A percentile compares a stretch with the other conserved stretches of the same genome.
phyloP scores from a whole-genome alignment of 768 basidiomycete species.

The Kwoniella sp. region DNA sequence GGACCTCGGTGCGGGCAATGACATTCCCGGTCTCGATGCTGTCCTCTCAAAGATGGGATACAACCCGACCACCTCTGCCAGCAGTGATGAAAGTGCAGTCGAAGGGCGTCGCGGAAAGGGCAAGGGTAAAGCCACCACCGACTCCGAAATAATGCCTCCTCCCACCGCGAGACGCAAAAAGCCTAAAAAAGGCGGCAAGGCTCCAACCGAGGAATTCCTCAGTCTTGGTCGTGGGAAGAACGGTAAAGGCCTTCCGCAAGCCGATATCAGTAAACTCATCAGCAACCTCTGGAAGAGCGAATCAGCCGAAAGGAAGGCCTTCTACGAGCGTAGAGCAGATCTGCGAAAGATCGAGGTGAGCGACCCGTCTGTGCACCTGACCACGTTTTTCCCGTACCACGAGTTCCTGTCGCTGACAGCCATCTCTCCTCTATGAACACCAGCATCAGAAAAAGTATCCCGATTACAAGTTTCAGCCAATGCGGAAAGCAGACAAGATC shows the following conservation, averaged over 20 bases:
- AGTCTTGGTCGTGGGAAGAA: constrained; percentile 38
- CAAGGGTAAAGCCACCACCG: constrained; percentile 4
- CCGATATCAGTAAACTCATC: constrained; percentile 67
- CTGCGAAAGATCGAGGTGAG: constrained; percentile 55
- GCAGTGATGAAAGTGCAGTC: constrained; percentile 18
- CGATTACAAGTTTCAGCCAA: constrained; percentile 54
- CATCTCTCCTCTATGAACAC: background rate
- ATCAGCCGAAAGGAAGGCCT: constrained; percentile 58
- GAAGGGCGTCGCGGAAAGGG: constrained; percentile 14
- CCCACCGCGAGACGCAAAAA: constrained; percentile 32
- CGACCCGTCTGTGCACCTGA: constrained; percentile 4
- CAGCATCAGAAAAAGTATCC: constrained; percentile 51
- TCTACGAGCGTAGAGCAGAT: constrained; percentile 51
- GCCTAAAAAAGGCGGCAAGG: constrained; percentile 37
- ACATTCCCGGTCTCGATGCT: constrained; percentile 37
- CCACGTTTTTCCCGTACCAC: background rate
- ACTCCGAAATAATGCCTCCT: constrained; percentile 49
- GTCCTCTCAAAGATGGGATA: constrained; percentile 30
- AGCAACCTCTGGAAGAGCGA: constrained; percentile 68
- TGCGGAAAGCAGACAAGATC: constrained; percentile 48
- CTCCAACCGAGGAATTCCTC: constrained; percentile 35
- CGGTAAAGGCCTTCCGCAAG: constrained; percentile 61
- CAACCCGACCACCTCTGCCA: constrained; percentile 9
- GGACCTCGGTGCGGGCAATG: constrained; percentile 53
- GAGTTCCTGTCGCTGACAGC: background rate